Conservation (phyloP, 805 yeast genomes). For the Blastobotrys chiropterorum region DNA sequence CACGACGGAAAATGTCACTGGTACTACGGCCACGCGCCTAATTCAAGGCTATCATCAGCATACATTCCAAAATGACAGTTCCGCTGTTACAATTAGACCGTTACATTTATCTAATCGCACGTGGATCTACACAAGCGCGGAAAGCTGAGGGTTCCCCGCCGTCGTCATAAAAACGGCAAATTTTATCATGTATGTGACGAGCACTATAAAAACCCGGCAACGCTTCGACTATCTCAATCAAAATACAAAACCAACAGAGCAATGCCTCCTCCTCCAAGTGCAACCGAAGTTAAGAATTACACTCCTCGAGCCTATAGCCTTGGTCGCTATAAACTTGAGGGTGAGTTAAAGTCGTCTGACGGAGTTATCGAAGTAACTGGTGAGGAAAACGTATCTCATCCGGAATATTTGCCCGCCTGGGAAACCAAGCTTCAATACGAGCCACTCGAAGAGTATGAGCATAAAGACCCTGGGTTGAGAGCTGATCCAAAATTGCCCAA, state of each 20-base stretch:
- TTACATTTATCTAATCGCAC: neutral
- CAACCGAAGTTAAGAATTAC: neutral
- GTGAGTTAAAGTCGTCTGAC: neutral
- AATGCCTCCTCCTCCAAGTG: neutral
- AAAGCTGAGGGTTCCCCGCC: neutral
- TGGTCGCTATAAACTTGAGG: neutral
- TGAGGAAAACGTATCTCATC: neutral
- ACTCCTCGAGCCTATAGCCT: neutral
- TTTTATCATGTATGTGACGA: neutral
- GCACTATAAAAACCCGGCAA: neutral
- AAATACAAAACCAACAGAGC: neutral
- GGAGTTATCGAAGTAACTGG: conserved; percentile 1
- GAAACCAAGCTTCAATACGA: conserved; percentile 50
- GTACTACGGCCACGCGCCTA: no score
- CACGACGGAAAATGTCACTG: no score
- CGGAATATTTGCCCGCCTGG: conserved; percentile 58
- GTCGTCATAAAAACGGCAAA: neutral
- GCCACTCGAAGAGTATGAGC: conserved; percentile 50
- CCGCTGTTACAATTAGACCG: neutral
- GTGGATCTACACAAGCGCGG: neutral
- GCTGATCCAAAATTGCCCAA: conserved; percentile 55
- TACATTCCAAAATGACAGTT: no score
- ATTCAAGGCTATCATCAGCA: no score
- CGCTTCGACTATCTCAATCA: neutral
- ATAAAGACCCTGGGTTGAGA: conserved; percentile 53